Evolutionary conservation across 768 basidiomycete genomes (phyloP).

Genomic region (Tylopilus vinaceipallidus): DNA sequence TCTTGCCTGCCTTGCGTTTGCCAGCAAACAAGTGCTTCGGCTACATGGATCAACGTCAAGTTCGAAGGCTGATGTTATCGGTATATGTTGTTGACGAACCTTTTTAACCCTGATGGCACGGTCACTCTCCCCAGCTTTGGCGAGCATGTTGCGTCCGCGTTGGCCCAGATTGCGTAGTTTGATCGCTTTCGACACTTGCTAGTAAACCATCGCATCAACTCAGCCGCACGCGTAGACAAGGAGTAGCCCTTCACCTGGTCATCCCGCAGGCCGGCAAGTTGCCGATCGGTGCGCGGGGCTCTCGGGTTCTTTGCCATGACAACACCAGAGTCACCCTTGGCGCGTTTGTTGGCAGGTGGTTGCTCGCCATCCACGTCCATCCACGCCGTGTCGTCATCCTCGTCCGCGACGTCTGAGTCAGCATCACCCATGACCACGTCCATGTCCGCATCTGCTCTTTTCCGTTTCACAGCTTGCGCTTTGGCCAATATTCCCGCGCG

Average conservation of each 20-base stretch:
- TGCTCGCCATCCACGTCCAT: constrained; percentile 56
- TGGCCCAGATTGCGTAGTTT: constrained; percentile 86
- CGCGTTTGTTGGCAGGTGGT: constrained; percentile 53
- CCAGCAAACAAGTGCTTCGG: constrained; percentile 86
- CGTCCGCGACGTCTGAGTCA: constrained; percentile 31
- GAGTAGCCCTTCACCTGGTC: constrained; percentile 44
- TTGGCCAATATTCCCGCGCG: constrained; percentile 86
- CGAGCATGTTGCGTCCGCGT: constrained; percentile 81
- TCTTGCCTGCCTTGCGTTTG: constrained; percentile 84
- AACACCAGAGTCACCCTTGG: constrained; percentile 60
- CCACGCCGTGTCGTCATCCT: constrained; percentile 44
- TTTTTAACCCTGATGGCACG: constrained; percentile 79
- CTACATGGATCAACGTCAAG: constrained; percentile 37
- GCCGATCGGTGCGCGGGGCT: constrained; percentile 68
- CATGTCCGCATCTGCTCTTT: constrained; percentile 60
- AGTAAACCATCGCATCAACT: constrained; percentile 1
- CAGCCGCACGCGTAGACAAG: background rate
- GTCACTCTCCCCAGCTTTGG: constrained; percentile 90
- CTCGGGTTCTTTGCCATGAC: constrained; percentile 49
- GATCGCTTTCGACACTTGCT: constrained; percentile 81
- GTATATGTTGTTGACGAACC: constrained; percentile 47
- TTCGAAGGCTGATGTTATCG: background rate
- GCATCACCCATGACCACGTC: constrained; percentile 35
- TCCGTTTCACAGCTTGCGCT: constrained; percentile 62
- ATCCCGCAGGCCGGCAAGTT: constrained; percentile 77